Evolutionary conservation across 768 basidiomycete genomes (phyloP).

Genomic region (Auricularia sp.): DNA sequence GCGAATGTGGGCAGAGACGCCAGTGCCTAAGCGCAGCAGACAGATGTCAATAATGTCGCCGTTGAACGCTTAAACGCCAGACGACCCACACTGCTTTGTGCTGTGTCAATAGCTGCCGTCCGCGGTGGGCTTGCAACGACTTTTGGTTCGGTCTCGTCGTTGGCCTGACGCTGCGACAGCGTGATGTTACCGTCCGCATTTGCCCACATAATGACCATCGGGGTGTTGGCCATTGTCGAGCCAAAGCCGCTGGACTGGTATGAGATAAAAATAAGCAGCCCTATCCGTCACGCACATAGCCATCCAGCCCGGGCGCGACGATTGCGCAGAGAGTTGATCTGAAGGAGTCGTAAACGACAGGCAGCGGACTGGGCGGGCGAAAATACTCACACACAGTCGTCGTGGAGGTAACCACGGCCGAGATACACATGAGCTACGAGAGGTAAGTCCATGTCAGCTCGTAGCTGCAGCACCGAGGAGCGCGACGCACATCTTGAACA

Average conservation of each 20-base stretch:
- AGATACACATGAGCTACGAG: slow-evolving; percentile 36
- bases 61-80: no score
- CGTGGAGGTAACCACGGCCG: slow-evolving; percentile 35
- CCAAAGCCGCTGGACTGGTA: not conserved
- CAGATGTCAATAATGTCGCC: not conserved
- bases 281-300: slow-evolving; percentile 31
- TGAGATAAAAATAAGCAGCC: not conserved
- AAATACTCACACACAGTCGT: slow-evolving; percentile 32
- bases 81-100: no score
- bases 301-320: slow-evolving; percentile 43
- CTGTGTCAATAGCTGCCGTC: slow-evolving; percentile 30
- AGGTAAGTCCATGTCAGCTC: not conserved
- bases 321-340: slow-evolving; percentile 40
- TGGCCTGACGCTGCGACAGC: slow-evolving; percentile 53
- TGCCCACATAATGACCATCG: slow-evolving; percentile 70
- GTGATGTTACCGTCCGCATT: slow-evolving; percentile 52
- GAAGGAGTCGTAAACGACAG: slow-evolving; percentile 1
- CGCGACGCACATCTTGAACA: not conserved
- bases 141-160: slow-evolving; percentile 43
- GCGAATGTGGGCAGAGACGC: slow-evolving; percentile 29
- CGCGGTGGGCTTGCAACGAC: slow-evolving; percentile 44
- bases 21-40: slow-evolving; percentile 18
- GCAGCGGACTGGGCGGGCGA: not conserved
- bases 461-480: not conserved
- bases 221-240: slow-evolving; percentile 19